Percentiles rank a stretch among this genome's conserved stretches.
Conservation (phyloP, 305 asterid genomes). For the Solanum chacoense region DNA sequence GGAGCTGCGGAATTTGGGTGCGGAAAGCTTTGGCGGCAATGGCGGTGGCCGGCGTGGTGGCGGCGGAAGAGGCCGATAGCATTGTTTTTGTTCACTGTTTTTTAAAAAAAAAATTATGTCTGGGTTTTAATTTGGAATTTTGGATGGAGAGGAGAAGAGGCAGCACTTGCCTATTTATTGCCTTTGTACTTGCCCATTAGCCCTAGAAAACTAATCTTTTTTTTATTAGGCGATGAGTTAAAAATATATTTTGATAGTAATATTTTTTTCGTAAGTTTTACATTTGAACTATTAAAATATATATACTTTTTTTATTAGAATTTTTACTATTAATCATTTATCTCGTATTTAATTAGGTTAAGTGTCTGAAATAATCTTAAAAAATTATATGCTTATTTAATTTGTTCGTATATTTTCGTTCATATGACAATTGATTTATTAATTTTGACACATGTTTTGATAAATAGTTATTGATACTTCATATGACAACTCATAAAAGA, state of each 20-base stretch:
- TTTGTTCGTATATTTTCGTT: not conserved
- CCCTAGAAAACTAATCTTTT: not conserved
- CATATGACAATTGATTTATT: not conserved
- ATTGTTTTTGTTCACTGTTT: not conserved
- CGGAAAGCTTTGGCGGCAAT: conserved; percentile 13
- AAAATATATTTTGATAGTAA: too few relatives aligned
- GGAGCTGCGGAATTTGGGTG: not conserved
- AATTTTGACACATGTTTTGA: not conserved
- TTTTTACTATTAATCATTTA: not conserved
- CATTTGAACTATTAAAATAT: not conserved
- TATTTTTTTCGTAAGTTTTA: not conserved
- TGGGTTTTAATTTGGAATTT: not conserved
- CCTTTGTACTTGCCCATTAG: not conserved
- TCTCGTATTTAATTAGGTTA: not conserved
- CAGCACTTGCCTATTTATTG: not conserved
- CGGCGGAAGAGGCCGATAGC: not conserved
- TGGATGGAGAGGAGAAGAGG: not conserved
- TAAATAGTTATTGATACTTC: not conserved
- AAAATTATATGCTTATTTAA: not conserved
- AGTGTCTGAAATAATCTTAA: not conserved
- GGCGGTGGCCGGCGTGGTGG: conserved; percentile 9
- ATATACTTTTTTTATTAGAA: not conserved
- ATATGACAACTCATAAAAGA: not conserved
- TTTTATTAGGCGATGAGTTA: not conserved
- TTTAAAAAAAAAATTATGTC: not conserved